Percentiles rank a stretch among this genome's conserved stretches.
Evolutionary conservation across 2,329 filamentous ascomycete genomes (phyloP).

Genomic region (Magnaporthiopsis incrustans): DNA sequence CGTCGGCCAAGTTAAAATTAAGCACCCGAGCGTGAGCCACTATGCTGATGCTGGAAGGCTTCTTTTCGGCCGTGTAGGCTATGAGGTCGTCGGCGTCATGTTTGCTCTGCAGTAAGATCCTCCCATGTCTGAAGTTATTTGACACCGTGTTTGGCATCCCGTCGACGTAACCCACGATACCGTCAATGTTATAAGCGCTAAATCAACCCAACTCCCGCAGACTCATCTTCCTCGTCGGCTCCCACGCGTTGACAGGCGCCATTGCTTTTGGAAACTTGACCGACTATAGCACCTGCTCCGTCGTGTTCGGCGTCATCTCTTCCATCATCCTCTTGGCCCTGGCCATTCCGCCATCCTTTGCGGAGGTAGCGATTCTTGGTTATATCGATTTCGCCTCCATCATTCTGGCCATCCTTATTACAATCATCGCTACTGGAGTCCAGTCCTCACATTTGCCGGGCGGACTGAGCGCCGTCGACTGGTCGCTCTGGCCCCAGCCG

Average conservation of each 20-base stretch:
- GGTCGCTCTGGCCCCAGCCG: slow-evolving; percentile 38
- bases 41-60: slow-evolving; percentile 62
- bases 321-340: slow-evolving; percentile 37
- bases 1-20: slow-evolving; percentile 37
- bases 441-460: slow-evolving; percentile 13
- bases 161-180: too few relatives aligned
- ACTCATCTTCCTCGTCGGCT: slow-evolving; percentile 60
- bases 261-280: slow-evolving; percentile 62
- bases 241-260: slow-evolving; percentile 63
- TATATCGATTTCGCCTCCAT: slow-evolving; percentile 56
- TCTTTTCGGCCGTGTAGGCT: slow-evolving; percentile 50
- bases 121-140: too few relatives aligned
- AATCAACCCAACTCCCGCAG: too few relatives aligned
- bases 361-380: slow-evolving; percentile 40
- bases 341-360: slow-evolving; percentile 39
- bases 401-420: slow-evolving; percentile 28
- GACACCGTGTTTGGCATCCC: too few relatives aligned
- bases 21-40: slow-evolving; percentile 49
- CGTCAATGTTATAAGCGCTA: too few relatives aligned
- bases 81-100: slow-evolving; percentile 53
- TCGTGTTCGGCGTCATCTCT: slow-evolving; percentile 37
- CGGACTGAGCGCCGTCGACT: slow-evolving; percentile 13
- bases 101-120: slow-evolving; percentile 44
- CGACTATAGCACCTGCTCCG: slow-evolving; percentile 39
- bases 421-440: slow-evolving; percentile 26